phyloP scores from a whole-genome alignment of 345 rosid genomes.

The Citrus mangshanensis region DNA sequence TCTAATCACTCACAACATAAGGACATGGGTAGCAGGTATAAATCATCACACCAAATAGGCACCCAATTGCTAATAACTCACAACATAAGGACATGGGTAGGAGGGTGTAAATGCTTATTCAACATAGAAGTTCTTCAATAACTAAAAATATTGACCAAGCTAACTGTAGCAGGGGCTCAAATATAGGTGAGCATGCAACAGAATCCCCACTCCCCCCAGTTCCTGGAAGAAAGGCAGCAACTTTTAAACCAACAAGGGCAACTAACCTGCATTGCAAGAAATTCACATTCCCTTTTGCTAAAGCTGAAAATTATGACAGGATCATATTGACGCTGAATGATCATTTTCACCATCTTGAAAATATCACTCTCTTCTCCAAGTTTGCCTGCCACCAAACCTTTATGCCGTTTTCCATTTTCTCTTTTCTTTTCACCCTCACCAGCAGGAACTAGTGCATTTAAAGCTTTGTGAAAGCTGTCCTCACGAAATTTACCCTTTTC shows the following conservation, averaged over 20 bases:
- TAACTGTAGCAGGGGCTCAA: not conserved
- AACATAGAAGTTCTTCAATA: not conserved
- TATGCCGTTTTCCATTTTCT: conserved; percentile 70
- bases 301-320: conserved; percentile 97
- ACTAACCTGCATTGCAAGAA: conserved; percentile 96
- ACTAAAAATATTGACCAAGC: not conserved
- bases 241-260: conserved; percentile 3
- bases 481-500: conserved; percentile 91
- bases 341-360: conserved; percentile 97
- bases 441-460: conserved; percentile 80
- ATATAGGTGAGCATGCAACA: not conserved
- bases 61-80: not conserved
- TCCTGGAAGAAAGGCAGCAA: not conserved
- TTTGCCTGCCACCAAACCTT: conserved; percentile 61
- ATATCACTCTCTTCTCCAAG: conserved; percentile 97
- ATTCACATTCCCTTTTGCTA: conserved; percentile 97
- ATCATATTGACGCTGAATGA: conserved; percentile 90
- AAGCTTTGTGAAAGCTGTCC: conserved; percentile 90
- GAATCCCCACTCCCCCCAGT: not conserved
- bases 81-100: not conserved
- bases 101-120: not conserved
- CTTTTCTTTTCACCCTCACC: conserved; percentile 70
- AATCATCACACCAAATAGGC: too few relatives aligned
- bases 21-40: not conserved
- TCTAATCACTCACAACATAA: not conserved